phyloP scores from a whole-genome alignment of 2,329 filamentous ascomycete genomes.

The Ceratocystiopsis minuta region DNA sequence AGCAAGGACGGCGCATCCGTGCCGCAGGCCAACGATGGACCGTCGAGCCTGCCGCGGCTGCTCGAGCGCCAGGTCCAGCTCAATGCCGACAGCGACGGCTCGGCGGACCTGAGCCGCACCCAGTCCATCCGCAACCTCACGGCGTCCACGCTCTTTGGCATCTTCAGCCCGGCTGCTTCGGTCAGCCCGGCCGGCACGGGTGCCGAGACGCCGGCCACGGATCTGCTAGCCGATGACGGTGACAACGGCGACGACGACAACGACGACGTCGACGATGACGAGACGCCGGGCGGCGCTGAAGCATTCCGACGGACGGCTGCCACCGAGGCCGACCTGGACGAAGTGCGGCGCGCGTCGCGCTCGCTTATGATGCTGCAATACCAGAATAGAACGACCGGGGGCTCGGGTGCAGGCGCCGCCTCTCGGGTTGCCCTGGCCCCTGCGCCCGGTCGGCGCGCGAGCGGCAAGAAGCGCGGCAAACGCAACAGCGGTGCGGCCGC shows the following conservation, averaged over 20 bases:
- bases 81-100: slow-evolving; percentile 12
- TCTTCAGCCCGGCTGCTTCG: slow-evolving; percentile 49
- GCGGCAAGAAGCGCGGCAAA: background rate
- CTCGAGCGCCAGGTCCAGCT: background rate
- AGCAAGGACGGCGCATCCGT: background rate
- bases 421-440: background rate
- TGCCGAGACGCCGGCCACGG: slow-evolving; percentile 42
- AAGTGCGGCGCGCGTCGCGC: slow-evolving; percentile 7
- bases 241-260: background rate
- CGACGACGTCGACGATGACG: background rate
- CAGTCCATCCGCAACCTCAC: slow-evolving; percentile 75
- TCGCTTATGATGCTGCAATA: slow-evolving; percentile 9
- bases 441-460: no score
- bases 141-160: slow-evolving; percentile 75
- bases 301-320: background rate
- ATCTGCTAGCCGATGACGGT: background rate
- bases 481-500: no score
- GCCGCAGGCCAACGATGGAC: background rate
- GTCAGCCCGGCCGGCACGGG: slow-evolving; percentile 31
- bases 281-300: no score
- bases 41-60: background rate
- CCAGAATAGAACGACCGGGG: slow-evolving; percentile 1
- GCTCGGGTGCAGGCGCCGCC: background rate
- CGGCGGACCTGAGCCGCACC: slow-evolving; percentile 40
- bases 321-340: slow-evolving; percentile 4